Base-by-base conservation (phyloP, 1,139 yeast genomes). In the Pichia sp. region DNA sequence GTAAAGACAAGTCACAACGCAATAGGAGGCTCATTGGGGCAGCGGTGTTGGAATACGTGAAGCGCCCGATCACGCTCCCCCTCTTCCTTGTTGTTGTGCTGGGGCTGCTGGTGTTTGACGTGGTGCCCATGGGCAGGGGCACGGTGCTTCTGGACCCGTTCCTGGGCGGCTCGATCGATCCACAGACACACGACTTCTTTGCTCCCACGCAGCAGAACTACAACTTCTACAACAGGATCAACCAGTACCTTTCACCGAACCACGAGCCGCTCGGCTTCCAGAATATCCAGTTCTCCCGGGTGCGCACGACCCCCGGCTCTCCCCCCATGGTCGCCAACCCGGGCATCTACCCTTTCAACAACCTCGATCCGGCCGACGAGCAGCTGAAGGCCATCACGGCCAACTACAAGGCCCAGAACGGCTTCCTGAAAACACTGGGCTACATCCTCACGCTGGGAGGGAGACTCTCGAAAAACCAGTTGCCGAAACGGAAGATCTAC, bases 261-360 rank as follows among this genome's bases (percentile, higher is more conserved):
- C 64, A 59, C 45, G 61, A 59, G 31, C 65, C 66, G 26, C 44
- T 65, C 38, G 69, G 69, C 2, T 66, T 66, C 53, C 67, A 67
- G 8, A 56, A 49, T 15, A 61, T 65, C 5, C 59, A 60, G 5
- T 49, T 55, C 26, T 54, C 52, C 31, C 58, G 57, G 40, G 49
- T 53, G 8, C 67, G 63, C 48, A 60, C 54, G 40, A 59, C 53
- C 5, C 63, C 63, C 2, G 70, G 70, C 5, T 54, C 61, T 5
- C 68, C 68, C 10, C 67, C 66, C 11, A 42, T 57, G 2, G 60
- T 64, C 2, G 36, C 45, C 6, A 47, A 55, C 34, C 69, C 47
- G 11, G 48, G 48, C 16, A 50, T 45, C 8, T 50, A 34, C 16
- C 44, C 52, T 5, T 13, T 15, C 8, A 38, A 50, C 41, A 45